These are phyloP conservation scores for Breviolum minutum DNA, from an alignment of 73 alveolate genomes.

Conservation along the genomic window DNA sequence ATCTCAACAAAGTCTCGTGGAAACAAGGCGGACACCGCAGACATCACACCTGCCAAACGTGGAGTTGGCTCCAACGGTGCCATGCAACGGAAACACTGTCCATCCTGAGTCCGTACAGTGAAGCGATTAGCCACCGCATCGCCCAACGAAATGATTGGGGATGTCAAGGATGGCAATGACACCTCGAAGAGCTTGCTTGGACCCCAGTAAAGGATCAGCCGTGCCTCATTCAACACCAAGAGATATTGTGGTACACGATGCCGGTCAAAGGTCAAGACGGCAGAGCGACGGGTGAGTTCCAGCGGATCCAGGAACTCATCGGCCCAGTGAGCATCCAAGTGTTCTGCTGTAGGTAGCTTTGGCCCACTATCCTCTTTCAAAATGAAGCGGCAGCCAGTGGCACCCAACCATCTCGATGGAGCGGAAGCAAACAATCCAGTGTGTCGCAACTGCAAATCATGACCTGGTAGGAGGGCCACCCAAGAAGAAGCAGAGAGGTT, in stretches of 20 bases:
- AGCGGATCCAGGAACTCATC: slow-evolving; percentile 38
- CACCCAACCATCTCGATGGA: slow-evolving; percentile 12
- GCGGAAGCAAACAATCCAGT: slow-evolving; percentile 25
- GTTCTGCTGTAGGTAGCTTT: neutral
- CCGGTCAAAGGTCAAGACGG: slow-evolving; percentile 29
- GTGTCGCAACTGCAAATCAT: neutral
- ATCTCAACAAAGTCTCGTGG: slow-evolving; percentile 9
- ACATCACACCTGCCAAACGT: slow-evolving; percentile 6
- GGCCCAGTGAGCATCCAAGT: slow-evolving; percentile 24
- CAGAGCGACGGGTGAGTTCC: slow-evolving; percentile 38
- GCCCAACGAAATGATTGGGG: slow-evolving; percentile 15
- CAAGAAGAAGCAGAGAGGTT: neutral
- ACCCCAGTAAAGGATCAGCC: neutral
- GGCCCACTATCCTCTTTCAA: neutral
- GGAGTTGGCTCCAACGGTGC: slow-evolving; percentile 23
- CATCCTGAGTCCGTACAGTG: slow-evolving; percentile 33
- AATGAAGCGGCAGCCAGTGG: neutral
- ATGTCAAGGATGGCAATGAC: neutral
- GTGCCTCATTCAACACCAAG: slow-evolving; percentile 1
- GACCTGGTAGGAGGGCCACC: slow-evolving; percentile 25
- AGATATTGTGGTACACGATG: slow-evolving; percentile 15
- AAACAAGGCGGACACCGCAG: slow-evolving; percentile 18
- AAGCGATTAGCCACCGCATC: slow-evolving; percentile 51
- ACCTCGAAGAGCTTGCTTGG: neutral
- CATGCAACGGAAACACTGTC: slow-evolving; percentile 64